Evolutionary conservation across 495 filamentous ascomycete species (phyloP), one percentile per base, ranked within the genome.

Genomic region (Penicillium riverlandense): DNA sequence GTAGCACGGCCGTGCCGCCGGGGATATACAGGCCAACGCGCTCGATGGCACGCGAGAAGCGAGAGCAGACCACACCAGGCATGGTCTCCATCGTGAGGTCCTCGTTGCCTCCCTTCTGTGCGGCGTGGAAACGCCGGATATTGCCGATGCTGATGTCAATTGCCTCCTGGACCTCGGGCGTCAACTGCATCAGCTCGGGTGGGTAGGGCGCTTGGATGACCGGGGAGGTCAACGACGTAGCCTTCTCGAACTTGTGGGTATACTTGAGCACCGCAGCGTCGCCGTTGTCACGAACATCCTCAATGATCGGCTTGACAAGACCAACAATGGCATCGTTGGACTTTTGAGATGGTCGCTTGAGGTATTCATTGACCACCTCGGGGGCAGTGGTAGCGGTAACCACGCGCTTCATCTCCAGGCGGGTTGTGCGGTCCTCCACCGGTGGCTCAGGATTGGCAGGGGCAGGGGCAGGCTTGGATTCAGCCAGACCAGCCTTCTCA

Each of bases 241-340:
- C 94, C 67, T 88, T 94, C 55, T 98, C 92, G 53, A 98, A 98
- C 68, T 92, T 91, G 75, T 95, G 88, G 0, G 92, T 96, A 57
- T 95, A 96, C 42, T 83, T 82, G 38, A 97, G 77, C 11, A 98
- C 72, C 2, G 85, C 92, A 49, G 83, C 80, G 63, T 98, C 92
- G 22, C 92, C 94, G 35, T 82, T 75, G 14, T 78, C 67, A 14
- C 81, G 84, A 38, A 98, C 80, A 47, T 87, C 87, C 35, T 87
- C 78, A 50, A 98, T 85, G 52, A 98, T 98, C 2, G 92, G 92
- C 11, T 78, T 82, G 22, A 95, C 87, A 41, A 97, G 87, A 37
- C 77, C 79, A 69, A 96, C 86, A 50, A 97, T 95, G 16, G 81
- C 76, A 16, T 96, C 91, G 16, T 85, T 84, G 14, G 90, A 94